These are phyloP conservation scores for Pulicaria dysenterica DNA, from an alignment of 129 eudicot genomes.

Conservation along the genomic window DNA sequence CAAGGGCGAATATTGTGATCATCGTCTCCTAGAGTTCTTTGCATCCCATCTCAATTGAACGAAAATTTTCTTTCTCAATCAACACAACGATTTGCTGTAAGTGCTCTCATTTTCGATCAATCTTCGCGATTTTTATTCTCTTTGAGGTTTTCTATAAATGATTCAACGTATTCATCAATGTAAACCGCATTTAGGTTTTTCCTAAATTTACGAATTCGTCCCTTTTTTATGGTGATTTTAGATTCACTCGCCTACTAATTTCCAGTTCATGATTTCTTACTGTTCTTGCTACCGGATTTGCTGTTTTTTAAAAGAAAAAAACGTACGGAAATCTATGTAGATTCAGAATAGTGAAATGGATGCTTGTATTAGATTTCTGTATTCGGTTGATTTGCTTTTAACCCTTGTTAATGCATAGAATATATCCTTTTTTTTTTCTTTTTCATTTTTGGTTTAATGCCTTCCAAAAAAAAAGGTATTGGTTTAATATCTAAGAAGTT, in stretches of 20 bases:
- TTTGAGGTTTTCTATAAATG: too few relatives aligned
- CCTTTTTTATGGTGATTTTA: conserved; percentile 2
- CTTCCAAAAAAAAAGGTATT: too few relatives aligned
- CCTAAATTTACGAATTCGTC: neutral
- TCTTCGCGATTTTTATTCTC: neutral
- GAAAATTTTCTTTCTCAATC: neutral
- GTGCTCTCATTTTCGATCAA: conserved; percentile 13
- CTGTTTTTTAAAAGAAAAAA: neutral
- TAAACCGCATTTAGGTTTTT: conserved; percentile 12
- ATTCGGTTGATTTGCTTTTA: conserved; percentile 9
- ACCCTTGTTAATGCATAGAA: neutral
- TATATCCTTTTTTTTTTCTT: neutral
- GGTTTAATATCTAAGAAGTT: neutral
- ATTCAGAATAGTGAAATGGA: neutral
- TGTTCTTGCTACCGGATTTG: conserved; percentile 2
- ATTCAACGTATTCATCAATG: too few relatives aligned
- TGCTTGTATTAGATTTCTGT: neutral
- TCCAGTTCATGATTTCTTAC: conserved; percentile 4
- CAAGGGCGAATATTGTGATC: conserved; percentile 30
- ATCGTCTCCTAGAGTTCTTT: conserved; percentile 26
- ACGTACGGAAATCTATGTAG: neutral
- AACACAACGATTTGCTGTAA: conserved; percentile 1
- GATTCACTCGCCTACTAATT: neutral
- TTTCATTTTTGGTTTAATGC: too few relatives aligned
- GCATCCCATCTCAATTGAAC: neutral